phyloP scores from a whole-genome alignment of 768 basidiomycete species.

The Coprinopsis cinerea region DNA sequence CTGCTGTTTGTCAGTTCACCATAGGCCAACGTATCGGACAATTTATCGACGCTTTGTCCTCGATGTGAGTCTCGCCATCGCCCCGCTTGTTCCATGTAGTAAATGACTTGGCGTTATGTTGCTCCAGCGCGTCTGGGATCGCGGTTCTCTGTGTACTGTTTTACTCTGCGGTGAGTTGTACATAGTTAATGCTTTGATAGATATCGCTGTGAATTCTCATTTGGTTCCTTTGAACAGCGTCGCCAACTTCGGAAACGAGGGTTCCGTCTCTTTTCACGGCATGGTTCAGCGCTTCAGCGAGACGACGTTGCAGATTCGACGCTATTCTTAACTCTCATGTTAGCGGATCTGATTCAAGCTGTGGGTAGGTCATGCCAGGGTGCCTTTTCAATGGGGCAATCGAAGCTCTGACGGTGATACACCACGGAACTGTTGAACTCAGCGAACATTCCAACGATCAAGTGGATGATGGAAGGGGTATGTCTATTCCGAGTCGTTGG shows the following conservation, averaged over 20 bases:
- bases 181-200: too few relatives aligned
- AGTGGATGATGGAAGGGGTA: slow-evolving; percentile 26
- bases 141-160: not conserved
- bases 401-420: not conserved
- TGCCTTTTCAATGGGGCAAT: not conserved
- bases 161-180: not conserved
- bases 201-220: too few relatives aligned
- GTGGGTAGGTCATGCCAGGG: slow-evolving; percentile 14
- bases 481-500: slow-evolving; percentile 1
- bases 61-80: not conserved
- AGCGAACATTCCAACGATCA: slow-evolving; percentile 24
- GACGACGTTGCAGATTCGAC: slow-evolving; percentile 18
- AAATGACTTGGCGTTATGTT: not conserved
- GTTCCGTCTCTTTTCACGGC: not conserved
- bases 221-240: not conserved
- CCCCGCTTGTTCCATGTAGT: not conserved
- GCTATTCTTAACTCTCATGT: slow-evolving; percentile 38
- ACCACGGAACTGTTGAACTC: not conserved
- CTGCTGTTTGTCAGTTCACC: not conserved
- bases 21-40: not conserved
- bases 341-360: slow-evolving; percentile 37
- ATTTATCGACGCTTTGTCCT: not conserved
- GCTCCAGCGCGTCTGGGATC: not conserved
- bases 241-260: not conserved
- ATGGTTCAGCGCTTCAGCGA: not conserved